Percentiles rank a stretch among this genome's conserved stretches.
phyloP scores from a whole-genome alignment of 208 protist genomes.

The Trypanosoma brucei region DNA sequence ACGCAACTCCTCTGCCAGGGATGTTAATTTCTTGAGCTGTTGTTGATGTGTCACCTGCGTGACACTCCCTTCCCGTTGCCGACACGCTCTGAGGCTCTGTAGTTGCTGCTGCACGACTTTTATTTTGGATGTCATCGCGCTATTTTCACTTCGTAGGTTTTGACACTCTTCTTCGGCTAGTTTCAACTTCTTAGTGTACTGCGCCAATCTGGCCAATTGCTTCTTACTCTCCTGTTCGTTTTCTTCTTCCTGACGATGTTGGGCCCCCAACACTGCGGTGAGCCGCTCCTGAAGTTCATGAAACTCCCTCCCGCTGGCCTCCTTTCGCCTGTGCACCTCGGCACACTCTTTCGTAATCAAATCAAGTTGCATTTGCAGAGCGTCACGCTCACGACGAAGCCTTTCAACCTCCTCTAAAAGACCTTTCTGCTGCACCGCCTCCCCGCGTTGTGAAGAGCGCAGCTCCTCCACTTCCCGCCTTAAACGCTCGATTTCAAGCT shows the following conservation, averaged over 20 bases:
- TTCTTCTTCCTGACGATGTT: slow-evolving; percentile 8
- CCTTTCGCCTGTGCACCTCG: slow-evolving; percentile 18
- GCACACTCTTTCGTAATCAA: slow-evolving; percentile 24
- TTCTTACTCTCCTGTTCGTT: slow-evolving; percentile 10
- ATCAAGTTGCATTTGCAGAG: slow-evolving; percentile 16
- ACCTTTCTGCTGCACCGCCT: slow-evolving; percentile 3
- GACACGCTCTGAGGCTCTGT: slow-evolving; percentile 19
- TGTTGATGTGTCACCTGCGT: not conserved
- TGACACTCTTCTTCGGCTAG: slow-evolving; percentile 19
- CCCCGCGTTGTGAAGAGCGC: not conserved
- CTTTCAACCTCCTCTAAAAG: slow-evolving; percentile 8
- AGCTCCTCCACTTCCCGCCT: slow-evolving; percentile 11
- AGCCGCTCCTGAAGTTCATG: slow-evolving; percentile 16
- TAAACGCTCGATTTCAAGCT: slow-evolving; percentile 16
- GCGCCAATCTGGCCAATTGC: not conserved
- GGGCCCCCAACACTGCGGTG: slow-evolving; percentile 6
- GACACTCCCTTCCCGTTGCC: not conserved
- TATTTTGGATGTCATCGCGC: slow-evolving; percentile 19
- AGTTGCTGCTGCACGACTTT: slow-evolving; percentile 30
- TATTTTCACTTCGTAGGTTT: slow-evolving; percentile 18
- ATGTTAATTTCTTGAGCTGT: slow-evolving; percentile 11
- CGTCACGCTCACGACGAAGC: slow-evolving; percentile 13
- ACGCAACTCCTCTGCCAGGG: slow-evolving; percentile 19
- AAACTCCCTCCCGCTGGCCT: slow-evolving; percentile 13
- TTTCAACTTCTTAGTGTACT: slow-evolving; percentile 16